Evolutionary conservation across 331 rosid species (phyloP).

Genomic region (Malus hybrid): DNA sequence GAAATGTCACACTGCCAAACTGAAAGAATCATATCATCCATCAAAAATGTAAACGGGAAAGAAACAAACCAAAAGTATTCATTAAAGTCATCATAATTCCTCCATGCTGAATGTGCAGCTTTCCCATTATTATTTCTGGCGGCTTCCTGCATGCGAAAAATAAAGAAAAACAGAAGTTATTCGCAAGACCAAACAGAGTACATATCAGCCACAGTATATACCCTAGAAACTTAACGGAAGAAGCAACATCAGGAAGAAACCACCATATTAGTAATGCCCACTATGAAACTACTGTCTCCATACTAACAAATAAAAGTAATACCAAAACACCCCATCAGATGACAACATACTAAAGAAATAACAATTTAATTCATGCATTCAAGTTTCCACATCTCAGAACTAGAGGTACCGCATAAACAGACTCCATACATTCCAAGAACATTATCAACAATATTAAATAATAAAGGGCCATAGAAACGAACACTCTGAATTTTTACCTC

Average conservation of each 20-base stretch:
- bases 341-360: not conserved
- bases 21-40: not conserved
- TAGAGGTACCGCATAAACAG: not conserved
- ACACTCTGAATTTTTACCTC: not conserved
- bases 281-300: not conserved
- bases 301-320: not conserved
- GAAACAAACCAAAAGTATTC: slow-evolving; percentile 88
- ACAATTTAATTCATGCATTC: not conserved
- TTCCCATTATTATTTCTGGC: slow-evolving; percentile 61
- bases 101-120: slow-evolving; percentile 97
- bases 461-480: not conserved
- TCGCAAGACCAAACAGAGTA: not conserved
- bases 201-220: not conserved
- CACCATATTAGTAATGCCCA: not conserved
- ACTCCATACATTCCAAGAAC: not conserved
- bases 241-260: not conserved
- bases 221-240: not conserved
- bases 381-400: not conserved
- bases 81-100: slow-evolving; percentile 95
- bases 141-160: slow-evolving; percentile 60
- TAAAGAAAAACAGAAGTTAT: not conserved
- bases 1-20: not conserved
- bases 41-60: not conserved
- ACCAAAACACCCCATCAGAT: not conserved
- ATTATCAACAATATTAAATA: not conserved